Evolutionary conservation across 768 basidiomycete genomes (phyloP), one percentile per base, ranked within the genome.

Genomic region (Candolleomyces eurysporus): DNA sequence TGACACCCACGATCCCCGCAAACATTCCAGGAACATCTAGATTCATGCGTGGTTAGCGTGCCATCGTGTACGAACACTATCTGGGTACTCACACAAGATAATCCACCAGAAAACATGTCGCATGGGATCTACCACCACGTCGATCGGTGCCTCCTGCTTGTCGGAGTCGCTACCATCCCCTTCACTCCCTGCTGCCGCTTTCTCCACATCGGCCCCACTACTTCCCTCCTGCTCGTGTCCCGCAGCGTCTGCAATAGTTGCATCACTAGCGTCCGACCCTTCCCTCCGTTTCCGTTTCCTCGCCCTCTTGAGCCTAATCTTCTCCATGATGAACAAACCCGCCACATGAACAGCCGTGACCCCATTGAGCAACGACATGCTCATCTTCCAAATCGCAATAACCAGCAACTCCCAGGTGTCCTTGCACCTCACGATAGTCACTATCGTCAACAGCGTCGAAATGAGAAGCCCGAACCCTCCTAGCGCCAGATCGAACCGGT

Each of bases 11-110:
- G 67, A 74, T 72, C 11, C 73, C 73, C 19, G 71, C 71, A 32
- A 74, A 60, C 72, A 73, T 73, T 1, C 70, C 68, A 46, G 72
- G 72, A 21, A 72, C 60, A 58, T 73, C 72, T 74, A 50, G 10
- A 17, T 30, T 13, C 51, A 32, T 26, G 14, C 48, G 50, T 10
- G 51, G 43, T 14, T 36, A 17, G 22, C 13, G 17, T 32, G 19
- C 45, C 31, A 36, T 31, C 40, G 31, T 21, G 30, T 5, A 49
- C 48, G 31, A 30, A 22, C 5, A 39, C 26, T 4, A 26, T 26
- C 26, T 16, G 17, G 14, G 36, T 6, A 64, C 63, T 58, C 57
- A 64, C 63, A 64, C 21, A 61, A 21, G 9, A 64, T 4, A 8
- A 64, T 52, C 63, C 63, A 64, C 60, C 60, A 64, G 10, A 45